Evolutionary conservation across 1,139 yeast species (phyloP).

Genomic region (Suhomyces kunorum): DNA sequence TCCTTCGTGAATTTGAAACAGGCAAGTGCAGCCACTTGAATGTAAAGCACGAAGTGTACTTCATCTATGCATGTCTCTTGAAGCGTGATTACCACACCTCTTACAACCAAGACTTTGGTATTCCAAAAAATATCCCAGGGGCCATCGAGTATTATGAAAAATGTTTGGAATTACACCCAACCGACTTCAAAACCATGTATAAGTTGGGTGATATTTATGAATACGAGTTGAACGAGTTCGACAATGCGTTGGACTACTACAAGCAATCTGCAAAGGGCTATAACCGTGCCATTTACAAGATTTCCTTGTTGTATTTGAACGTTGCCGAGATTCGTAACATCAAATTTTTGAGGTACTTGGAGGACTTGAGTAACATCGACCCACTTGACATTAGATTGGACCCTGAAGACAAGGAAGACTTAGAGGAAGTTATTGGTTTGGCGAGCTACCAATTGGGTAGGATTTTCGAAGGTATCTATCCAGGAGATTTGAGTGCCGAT

Average conservation of each 20-base stretch:
- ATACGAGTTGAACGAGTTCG: constrained; percentile 33
- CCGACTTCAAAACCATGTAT: constrained; percentile 38
- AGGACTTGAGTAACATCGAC: constrained; percentile 39
- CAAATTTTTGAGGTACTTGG: constrained; percentile 39
- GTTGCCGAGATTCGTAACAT: constrained; percentile 38
- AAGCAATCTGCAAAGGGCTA: constrained; percentile 48
- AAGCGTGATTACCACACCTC: constrained; percentile 36
- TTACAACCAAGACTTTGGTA: constrained; percentile 42
- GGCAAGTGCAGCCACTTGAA: constrained; percentile 27
- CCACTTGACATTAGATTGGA: constrained; percentile 37
- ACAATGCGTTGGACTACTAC: constrained; percentile 38
- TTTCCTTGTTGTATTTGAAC: constrained; percentile 42
- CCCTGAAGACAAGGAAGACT: constrained; percentile 45
- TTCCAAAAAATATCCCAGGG: constrained; percentile 32
- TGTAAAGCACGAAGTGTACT: constrained; percentile 30
- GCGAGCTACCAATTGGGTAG: constrained; percentile 61
- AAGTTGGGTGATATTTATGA: constrained; percentile 47
- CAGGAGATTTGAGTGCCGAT: constrained; percentile 43
- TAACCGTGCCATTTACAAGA: constrained; percentile 45
- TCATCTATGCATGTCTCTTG: constrained; percentile 42
- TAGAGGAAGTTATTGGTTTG: constrained; percentile 44
- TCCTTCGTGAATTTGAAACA: constrained; percentile 38
- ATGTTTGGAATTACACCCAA: constrained; percentile 36
- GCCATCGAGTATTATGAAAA: constrained; percentile 38
- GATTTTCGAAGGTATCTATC: constrained; percentile 66